Evolutionary conservation across 441 rosid species (phyloP), one percentile per base, ranked within the genome.

Genomic region (Corymbia citriodora): DNA sequence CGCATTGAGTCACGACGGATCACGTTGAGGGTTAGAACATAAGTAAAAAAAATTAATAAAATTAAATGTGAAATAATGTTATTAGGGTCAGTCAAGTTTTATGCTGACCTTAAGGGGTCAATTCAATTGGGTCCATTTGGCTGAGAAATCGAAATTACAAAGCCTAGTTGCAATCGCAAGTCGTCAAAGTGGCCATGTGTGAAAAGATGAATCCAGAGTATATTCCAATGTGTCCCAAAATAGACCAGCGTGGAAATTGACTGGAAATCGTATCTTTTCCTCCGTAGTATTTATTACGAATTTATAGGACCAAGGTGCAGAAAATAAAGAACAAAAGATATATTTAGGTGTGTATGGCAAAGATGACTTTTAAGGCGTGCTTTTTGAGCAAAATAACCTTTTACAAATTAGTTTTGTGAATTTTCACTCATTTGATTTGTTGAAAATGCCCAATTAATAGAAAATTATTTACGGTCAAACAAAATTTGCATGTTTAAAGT

Each of bases 341-440:
- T 59, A 10, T 4, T 17, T 15, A 5, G 19, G 36, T 65, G 72
- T 36, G 72, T 65, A n/a, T 65, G 72, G 72, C 72, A 14, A 65
- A n/a, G 72, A 65, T 65, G 36, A 65, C 57, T 18, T 18, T 18
- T 18, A 55, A 18, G 57, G 57, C 19, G 57, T 55, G 4, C 19
- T 55, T 1, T 1, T 55, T 55, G 9, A 55, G 57, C 19, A 9
- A 55, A 55, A 55, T 15, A 54, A 1, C 0, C 17, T 55, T 55
- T 9, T 0, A 0, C 23, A 0, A 55, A 55, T 54, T 54, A 54
- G 3, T 16, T 54, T 54, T 16, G 6, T 2, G 55, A 54, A 54
- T 18, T 16, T 16, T 54, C 55, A 54, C 55, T 54, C 16, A 8
- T 0, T 6, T 54, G 19, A 8, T 54, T 54, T 1, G 1, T 16